Evolutionary conservation across 1,284 basidiomycete species (phyloP), one percentile per base, ranked within the genome.

Genomic region (Puccinia coronata): DNA sequence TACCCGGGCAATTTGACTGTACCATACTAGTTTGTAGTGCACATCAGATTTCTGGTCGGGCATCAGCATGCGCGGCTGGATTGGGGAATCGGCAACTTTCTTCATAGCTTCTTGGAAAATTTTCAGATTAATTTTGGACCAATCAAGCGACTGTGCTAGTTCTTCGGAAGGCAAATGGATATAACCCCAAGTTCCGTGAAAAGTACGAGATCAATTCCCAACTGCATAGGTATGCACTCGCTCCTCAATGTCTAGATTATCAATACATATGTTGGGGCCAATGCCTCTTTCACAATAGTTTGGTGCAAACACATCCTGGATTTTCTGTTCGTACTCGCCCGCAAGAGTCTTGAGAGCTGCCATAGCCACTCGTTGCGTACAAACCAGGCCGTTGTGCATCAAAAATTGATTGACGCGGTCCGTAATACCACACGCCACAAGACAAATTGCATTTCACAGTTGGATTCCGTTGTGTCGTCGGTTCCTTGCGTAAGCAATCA

Each of bases 171-270:
- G 65, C 14, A 43, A 25, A 5, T 67, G 65, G 11, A 43, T 6
- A 47, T 73, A 73, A 8, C n/a, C 71, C 71, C 71, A 73, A 1
- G 71, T 55, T 11, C 34, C 71, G 25, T 51, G 36, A 25, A 57
- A 73, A 9, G 12, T 73, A 23, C 34, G 49, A 23, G 51, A 25
- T 2, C 16, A 4, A n/a, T 53, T 2, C 14, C 55, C 71, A 18
- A 39, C 25, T 1, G 51, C 23, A 8, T 57, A 16, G 1, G 11
- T 31, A 73, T 73, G 71, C 14, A 73, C 55, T 3, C 28, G 49
- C 9, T 53, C 12, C 14, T 73, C 71, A 51, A 73, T 55, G 28
- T 73, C 71, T 1, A 73, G n/a, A 14, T 73, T 73, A 25, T 73
- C 71, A 39, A 73, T 53, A 39, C 49, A 53, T 20, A 73, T n/a